Conservation (phyloP, 2,329 filamentous ascomycete genomes). For the Rhynchosporium graminicola region DNA sequence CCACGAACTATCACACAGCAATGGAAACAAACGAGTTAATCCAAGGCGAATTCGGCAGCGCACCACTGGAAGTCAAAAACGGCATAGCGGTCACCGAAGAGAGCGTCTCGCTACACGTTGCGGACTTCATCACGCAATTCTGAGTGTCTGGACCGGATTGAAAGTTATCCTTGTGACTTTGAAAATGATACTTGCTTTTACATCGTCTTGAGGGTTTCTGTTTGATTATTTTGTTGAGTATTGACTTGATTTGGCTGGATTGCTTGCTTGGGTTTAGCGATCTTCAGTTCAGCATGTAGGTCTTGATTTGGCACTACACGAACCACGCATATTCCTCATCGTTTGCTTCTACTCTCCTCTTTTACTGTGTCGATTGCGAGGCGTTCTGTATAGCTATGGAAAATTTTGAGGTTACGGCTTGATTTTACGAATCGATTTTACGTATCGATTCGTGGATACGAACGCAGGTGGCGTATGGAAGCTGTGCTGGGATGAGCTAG, state of each 20-base stretch:
- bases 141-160: constrained; percentile 13
- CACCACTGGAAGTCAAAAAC: constrained; percentile 50
- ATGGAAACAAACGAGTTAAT: constrained; percentile 41
- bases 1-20: constrained; percentile 16
- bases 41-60: constrained; percentile 42
- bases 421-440: not conserved
- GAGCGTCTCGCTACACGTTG: constrained; percentile 49
- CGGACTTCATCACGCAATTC: constrained; percentile 46
- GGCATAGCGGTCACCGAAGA: constrained; percentile 60
- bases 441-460: not conserved
- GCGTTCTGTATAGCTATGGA: not conserved
- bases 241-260: too few species aligned
- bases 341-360: too few species aligned
- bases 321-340: too few species aligned
- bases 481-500: not conserved
- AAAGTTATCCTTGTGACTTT: not conserved
- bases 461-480: not conserved
- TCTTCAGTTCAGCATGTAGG: too few species aligned
- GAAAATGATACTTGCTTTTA: not conserved
- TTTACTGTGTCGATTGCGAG: too few species aligned
- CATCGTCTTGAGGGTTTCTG: too few species aligned
- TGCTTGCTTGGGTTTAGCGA: too few species aligned
- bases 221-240: too few species aligned
- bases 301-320: too few species aligned
- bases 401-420: too few species aligned